phyloP scores from a whole-genome alignment of 306 rosid species.

The Benincasa hispida region DNA sequence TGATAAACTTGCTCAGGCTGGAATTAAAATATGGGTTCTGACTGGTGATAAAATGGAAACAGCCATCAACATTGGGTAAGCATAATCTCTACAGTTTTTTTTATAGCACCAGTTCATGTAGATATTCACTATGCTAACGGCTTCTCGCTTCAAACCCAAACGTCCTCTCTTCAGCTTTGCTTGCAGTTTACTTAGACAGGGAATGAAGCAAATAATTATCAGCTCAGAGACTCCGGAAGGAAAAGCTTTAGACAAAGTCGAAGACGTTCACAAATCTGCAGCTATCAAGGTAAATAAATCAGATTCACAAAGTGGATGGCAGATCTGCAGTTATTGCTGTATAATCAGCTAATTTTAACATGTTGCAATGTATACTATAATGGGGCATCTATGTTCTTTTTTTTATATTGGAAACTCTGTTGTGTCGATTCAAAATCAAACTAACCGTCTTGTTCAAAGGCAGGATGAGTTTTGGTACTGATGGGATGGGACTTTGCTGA shows the following conservation, averaged over 20 bases:
- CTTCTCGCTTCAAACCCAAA: constrained; percentile 2
- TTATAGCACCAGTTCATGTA: neutral
- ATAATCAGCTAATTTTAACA: neutral
- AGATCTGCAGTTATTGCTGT: neutral
- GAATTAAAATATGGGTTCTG: constrained; percentile 96
- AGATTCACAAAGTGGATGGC: neutral
- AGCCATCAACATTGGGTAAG: constrained; percentile 90
- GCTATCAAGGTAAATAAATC: constrained; percentile 36
- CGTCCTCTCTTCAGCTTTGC: constrained; percentile 47
- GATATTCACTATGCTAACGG: neutral
- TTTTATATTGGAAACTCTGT: neutral
- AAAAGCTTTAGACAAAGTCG: constrained; percentile 62
- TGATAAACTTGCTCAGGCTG: constrained; percentile 98
- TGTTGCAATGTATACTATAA: too few species aligned
- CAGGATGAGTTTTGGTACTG: neutral
- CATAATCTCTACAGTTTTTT: neutral
- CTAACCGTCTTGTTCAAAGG: neutral
- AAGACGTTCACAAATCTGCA: constrained; percentile 35
- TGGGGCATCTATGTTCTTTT: too few species aligned
- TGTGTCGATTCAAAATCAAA: neutral
- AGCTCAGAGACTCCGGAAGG: constrained; percentile 73
- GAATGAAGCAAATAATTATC: constrained; percentile 82
- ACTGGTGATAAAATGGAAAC: constrained; percentile 99
- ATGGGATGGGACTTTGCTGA: constrained; percentile 19
- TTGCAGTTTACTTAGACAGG: constrained; percentile 95